Conservation (phyloP, 1,284 basidiomycete species). For the Meripilus lineatus region DNA sequence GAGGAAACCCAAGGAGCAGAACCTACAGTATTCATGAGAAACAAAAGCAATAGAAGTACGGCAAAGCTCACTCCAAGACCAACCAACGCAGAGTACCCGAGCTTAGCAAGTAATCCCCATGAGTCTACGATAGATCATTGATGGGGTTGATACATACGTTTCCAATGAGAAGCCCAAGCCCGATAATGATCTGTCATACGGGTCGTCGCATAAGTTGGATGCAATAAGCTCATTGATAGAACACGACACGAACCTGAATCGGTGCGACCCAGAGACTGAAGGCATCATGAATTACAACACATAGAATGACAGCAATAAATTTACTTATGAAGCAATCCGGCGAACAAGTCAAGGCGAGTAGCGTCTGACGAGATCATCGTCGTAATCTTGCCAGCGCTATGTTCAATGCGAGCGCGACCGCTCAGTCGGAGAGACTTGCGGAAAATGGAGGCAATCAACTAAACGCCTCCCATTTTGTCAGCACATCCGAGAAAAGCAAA, state of each 20-base stretch:
- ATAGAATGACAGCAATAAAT: constrained; percentile 17
- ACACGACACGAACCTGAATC: constrained; percentile 37
- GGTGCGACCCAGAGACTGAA: constrained; percentile 51
- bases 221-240: background rate
- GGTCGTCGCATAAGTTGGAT: background rate
- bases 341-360: constrained; percentile 44
- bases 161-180: constrained; percentile 58
- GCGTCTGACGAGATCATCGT: constrained; percentile 68
- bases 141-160: constrained; percentile 36
- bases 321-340: constrained; percentile 46
- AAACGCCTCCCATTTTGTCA: constrained; percentile 4
- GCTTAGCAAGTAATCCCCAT: constrained; percentile 28
- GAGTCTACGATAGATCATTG: background rate
- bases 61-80: constrained; percentile 58
- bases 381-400: constrained; percentile 64
- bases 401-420: constrained; percentile 54
- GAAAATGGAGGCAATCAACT: constrained; percentile 67
- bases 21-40: constrained; percentile 27
- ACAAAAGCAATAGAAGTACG: background rate
- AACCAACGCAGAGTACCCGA: constrained; percentile 67
- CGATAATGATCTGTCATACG: constrained; percentile 46
- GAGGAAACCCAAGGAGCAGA: constrained; percentile 53
- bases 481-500: constrained; percentile 10
- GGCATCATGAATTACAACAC: constrained; percentile 9
- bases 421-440: constrained; percentile 68